phyloP scores from a whole-genome alignment of 192 early-diverging fungal genomes.

The Martensiomyces pterosporus region DNA sequence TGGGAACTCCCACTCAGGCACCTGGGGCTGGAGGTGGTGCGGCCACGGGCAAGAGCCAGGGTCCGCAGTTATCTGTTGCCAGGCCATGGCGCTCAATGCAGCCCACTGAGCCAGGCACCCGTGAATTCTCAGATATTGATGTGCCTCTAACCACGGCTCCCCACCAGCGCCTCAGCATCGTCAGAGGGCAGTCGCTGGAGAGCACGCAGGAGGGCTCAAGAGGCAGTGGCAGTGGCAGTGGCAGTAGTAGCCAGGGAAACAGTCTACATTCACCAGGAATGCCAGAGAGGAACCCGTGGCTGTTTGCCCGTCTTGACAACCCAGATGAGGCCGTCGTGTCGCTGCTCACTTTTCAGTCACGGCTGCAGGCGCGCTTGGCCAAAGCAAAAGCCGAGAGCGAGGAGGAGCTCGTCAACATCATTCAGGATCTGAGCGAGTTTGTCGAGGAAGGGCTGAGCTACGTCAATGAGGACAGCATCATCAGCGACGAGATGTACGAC shows the following conservation, averaged over 20 bases:
- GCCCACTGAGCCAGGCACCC: no score
- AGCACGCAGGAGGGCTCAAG: background rate
- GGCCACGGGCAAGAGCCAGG: no score
- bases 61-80: no score
- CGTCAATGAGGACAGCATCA: conserved; percentile 26
- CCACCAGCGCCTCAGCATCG: conserved; percentile 29
- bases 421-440: conserved; percentile 37
- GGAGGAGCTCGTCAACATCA: conserved; percentile 31
- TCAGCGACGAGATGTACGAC: background rate
- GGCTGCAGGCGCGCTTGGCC: conserved; percentile 15
- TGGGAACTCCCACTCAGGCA: no score
- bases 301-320: conserved; percentile 19
- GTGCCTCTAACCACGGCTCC: conserved; percentile 6
- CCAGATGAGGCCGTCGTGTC: conserved; percentile 12
- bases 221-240: background rate
- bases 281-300: conserved; percentile 7
- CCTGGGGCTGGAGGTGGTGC: no score
- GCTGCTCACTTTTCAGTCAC: conserved; percentile 20
- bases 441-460: conserved; percentile 46
- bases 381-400: conserved; percentile 38
- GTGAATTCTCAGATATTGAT: no score
- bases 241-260: background rate
- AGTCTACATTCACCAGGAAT: background rate
- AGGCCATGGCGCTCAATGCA: no score
- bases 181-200: conserved; percentile 29